A percentile compares a stretch with the other conserved stretches of the same genome.
These are phyloP conservation scores for Porodaedalea pini DNA, from an alignment of 1,284 basidiomycete genomes.

Conservation along the genomic window DNA sequence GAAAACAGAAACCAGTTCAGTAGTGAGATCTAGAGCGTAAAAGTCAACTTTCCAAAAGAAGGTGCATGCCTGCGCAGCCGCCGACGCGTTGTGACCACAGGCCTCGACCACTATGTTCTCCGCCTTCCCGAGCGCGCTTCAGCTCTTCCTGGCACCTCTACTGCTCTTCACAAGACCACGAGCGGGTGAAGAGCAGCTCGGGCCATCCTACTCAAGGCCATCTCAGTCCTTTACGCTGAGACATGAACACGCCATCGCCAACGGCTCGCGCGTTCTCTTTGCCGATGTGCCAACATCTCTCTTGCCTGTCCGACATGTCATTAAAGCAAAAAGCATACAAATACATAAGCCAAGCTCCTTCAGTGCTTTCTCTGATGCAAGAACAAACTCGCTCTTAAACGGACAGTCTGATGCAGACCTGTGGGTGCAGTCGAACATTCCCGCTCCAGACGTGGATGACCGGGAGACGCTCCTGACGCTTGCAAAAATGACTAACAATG, in stretches of 20 bases:
- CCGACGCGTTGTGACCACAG: too few relatives aligned
- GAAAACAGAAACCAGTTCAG: too few relatives aligned
- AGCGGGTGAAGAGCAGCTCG: neutral
- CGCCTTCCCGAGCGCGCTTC: conserved; percentile 15
- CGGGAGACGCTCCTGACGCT: conserved; percentile 49
- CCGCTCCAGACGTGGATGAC: conserved; percentile 46
- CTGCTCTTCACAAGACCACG: neutral
- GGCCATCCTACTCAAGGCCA: neutral
- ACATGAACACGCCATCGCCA: conserved; percentile 20
- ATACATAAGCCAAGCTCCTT: conserved; percentile 20
- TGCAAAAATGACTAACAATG: conserved; percentile 38
- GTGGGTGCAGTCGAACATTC: conserved; percentile 63
- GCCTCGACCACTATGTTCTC: conserved; percentile 17
- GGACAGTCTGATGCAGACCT: conserved; percentile 15
- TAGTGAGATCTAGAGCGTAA: too few relatives aligned
- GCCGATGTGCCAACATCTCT: conserved; percentile 14
- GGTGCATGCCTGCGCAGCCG: too few relatives aligned
- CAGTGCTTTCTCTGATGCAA: conserved; percentile 15
- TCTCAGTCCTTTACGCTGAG: conserved; percentile 15
- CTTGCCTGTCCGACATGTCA: neutral
- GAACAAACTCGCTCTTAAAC: neutral
- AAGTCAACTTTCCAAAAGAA: too few relatives aligned
- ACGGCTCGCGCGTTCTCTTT: conserved; percentile 19
- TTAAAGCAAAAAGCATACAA: conserved; percentile 9
- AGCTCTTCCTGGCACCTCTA: conserved; percentile 15